Conservation (phyloP, 1,139 yeast species). For the Scheffersomyces illinoinensis region DNA sequence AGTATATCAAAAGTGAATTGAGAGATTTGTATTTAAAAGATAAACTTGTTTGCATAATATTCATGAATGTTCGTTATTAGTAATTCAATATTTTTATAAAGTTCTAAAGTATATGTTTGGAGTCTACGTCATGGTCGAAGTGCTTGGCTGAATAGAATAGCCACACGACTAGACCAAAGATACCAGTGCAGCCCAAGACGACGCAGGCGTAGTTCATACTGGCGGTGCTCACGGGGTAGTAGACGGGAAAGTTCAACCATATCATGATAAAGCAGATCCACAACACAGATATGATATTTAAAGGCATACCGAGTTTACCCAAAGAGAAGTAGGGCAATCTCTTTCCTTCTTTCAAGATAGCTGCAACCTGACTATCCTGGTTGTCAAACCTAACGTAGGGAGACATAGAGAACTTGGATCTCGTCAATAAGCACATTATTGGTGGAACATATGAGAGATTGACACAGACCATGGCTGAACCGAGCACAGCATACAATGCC, state of each 20-base stretch:
- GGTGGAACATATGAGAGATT: constrained; percentile 31
- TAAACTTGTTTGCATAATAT: too few relatives aligned
- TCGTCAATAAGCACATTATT: constrained; percentile 21
- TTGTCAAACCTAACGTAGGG: constrained; percentile 13
- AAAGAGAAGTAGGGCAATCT: constrained; percentile 23
- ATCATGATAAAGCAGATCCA: constrained; percentile 32
- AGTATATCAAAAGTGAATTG: neutral
- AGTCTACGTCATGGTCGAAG: constrained; percentile 13
- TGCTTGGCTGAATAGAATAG: constrained; percentile 22
- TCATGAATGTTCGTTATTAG: too few relatives aligned
- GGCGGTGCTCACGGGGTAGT: constrained; percentile 28
- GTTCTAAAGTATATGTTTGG: constrained; percentile 7
- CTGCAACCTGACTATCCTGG: constrained; percentile 11
- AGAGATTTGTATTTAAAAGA: neutral
- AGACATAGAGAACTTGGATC: constrained; percentile 16
- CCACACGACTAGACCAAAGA: constrained; percentile 30
- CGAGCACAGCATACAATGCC: constrained; percentile 30
- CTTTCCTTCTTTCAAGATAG: constrained; percentile 12
- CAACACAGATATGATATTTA: constrained; percentile 26
- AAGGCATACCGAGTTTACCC: constrained; percentile 26
- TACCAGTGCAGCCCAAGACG: constrained; percentile 32
- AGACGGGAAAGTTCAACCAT: constrained; percentile 30
- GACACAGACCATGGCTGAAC: constrained; percentile 30
- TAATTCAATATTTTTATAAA: neutral
- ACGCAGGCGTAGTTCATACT: constrained; percentile 41